Evolutionary conservation across 345 rosid species (phyloP).

Genomic region (Eucalyptus dawsonii): DNA sequence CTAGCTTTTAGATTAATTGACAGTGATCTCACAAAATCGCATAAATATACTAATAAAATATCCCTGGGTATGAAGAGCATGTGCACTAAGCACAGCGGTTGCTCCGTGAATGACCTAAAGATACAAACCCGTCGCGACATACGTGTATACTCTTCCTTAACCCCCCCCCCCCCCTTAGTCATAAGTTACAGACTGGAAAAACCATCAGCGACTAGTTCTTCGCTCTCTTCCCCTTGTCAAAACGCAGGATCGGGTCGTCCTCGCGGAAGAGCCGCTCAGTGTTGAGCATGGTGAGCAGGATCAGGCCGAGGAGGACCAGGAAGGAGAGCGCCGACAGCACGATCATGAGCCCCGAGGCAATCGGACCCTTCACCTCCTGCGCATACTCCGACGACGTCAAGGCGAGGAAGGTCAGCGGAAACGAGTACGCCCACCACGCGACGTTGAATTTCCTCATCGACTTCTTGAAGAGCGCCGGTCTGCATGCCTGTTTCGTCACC

Average conservation of each 20-base stretch:
- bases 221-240: background rate
- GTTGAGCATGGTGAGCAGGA: conserved; percentile 6
- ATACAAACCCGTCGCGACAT: background rate
- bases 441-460: conserved; percentile 24
- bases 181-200: background rate
- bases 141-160: background rate
- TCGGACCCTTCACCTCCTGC: conserved; percentile 4
- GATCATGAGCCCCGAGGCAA: conserved; percentile 9
- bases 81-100: background rate
- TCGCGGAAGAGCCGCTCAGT: background rate
- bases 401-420: conserved; percentile 17
- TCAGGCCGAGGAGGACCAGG: conserved; percentile 4
- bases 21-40: too few relatives aligned
- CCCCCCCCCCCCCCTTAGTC: too few relatives aligned
- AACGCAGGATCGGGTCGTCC: conserved; percentile 14
- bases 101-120: background rate
- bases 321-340: conserved; percentile 10
- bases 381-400: conserved; percentile 16
- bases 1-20: too few relatives aligned
- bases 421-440: conserved; percentile 38
- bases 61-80: too few relatives aligned
- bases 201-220: background rate
- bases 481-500: conserved; percentile 3
- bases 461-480: conserved; percentile 23
- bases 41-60: too few relatives aligned